Conservation (phyloP, 805 yeast species). For the Torulaspora delbrueckii region DNA sequence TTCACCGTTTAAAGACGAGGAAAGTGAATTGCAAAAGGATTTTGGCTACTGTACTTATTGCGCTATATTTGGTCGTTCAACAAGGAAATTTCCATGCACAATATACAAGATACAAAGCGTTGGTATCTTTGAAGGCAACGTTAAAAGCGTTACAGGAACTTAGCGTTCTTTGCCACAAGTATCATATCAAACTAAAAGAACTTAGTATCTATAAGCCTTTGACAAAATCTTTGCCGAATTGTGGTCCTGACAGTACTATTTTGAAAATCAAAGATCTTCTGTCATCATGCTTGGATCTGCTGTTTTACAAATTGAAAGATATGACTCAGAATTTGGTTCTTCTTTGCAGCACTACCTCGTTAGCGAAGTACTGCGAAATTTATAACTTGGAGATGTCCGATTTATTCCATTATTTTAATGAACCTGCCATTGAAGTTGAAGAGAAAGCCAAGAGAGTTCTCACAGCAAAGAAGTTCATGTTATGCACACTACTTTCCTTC, state of each 20-base stretch:
- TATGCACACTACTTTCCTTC: slow-evolving; percentile 42
- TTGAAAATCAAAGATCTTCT: slow-evolving; percentile 33
- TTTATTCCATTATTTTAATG: slow-evolving; percentile 22
- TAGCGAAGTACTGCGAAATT: slow-evolving; percentile 42
- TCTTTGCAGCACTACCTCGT: slow-evolving; percentile 31
- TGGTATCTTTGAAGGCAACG: slow-evolving; percentile 14
- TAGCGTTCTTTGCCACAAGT: slow-evolving; percentile 28
- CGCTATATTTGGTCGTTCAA: slow-evolving; percentile 22
- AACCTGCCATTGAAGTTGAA: slow-evolving; percentile 25
- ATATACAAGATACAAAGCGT: slow-evolving; percentile 18
- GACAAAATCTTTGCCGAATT: slow-evolving; percentile 4
- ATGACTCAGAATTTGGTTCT: slow-evolving; percentile 29
- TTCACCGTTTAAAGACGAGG: slow-evolving; percentile 1
- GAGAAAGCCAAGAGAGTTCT: slow-evolving; percentile 36
- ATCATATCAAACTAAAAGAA: slow-evolving; percentile 32
- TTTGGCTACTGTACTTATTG: slow-evolving; percentile 13
- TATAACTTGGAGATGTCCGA: slow-evolving; percentile 38
- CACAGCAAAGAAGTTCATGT: slow-evolving; percentile 38
- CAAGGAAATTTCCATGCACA: slow-evolving; percentile 23
- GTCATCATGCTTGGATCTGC: slow-evolving; percentile 30
- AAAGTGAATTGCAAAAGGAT: slow-evolving; percentile 1
- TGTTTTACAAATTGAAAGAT: slow-evolving; percentile 26
- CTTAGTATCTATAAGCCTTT: slow-evolving; percentile 23
- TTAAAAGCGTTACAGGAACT: slow-evolving; percentile 18
- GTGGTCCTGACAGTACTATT: neutral